Evolutionary conservation across 176 grass and related monocot genomes (phyloP).

Genomic region (Eleusine coracana): DNA sequence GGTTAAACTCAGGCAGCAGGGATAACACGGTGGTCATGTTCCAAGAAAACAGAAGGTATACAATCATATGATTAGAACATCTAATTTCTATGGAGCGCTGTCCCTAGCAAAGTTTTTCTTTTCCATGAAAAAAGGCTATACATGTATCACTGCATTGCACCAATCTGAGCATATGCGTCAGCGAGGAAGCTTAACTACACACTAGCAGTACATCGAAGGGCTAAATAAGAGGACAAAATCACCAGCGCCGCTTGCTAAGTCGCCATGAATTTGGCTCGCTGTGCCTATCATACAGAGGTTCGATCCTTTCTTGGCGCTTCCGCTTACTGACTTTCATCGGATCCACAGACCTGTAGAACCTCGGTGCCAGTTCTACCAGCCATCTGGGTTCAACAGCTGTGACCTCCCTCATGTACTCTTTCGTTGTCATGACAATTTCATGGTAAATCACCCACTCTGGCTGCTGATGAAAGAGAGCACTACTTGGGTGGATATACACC

Average conservation of each 20-base stretch:
- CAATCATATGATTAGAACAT: not conserved
- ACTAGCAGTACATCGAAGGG: not conserved
- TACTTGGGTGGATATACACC: conserved; percentile 72
- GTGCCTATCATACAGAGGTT: conserved; percentile 61
- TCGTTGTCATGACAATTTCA: conserved; percentile 67
- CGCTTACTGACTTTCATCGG: conserved; percentile 56
- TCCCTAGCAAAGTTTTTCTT: not conserved
- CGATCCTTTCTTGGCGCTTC: conserved; percentile 69
- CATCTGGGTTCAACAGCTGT: conserved; percentile 33
- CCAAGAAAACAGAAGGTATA: not conserved
- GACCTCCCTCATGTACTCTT: conserved; percentile 58
- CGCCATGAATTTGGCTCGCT: conserved; percentile 62
- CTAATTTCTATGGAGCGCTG: not conserved
- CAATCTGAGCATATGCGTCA: not conserved
- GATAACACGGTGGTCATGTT: not conserved
- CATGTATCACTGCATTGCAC: not conserved
- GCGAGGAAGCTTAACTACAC: not conserved
- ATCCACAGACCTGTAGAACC: conserved; percentile 61
- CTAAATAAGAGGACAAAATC: conserved; percentile 6
- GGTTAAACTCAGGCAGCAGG: not conserved
- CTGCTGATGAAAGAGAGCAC: conserved; percentile 64
- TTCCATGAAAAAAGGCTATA: not conserved
- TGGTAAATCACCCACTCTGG: conserved; percentile 73
- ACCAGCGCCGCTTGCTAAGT: conserved; percentile 64
- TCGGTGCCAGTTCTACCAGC: conserved; percentile 52